Percentiles rank a stretch among this genome's conserved stretches.
Conservation (phyloP, 75 land plant species). For the Adiantum capillusveneris region DNA sequence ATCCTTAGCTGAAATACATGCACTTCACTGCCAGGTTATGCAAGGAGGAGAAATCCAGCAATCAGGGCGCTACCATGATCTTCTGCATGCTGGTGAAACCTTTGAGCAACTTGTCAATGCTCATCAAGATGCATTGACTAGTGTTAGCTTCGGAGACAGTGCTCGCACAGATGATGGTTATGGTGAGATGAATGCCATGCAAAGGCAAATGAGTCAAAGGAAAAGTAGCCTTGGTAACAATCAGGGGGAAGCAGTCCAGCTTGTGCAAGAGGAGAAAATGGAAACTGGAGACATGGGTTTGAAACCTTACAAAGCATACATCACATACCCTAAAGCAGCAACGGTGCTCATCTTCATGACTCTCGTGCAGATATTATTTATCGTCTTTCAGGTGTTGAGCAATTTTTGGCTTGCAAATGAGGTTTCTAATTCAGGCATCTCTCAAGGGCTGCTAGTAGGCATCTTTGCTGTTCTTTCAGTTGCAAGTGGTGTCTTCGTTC, state of each 20-base stretch:
- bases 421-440: slow-evolving; percentile 19
- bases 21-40: slow-evolving; percentile 43
- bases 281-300: slow-evolving; percentile 53
- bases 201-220: slow-evolving; percentile 1
- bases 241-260: slow-evolving; percentile 32
- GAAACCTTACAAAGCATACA: slow-evolving; percentile 48
- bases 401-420: slow-evolving; percentile 67
- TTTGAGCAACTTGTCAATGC: slow-evolving; percentile 69
- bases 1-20: too few species aligned
- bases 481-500: slow-evolving; percentile 38
- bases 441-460: slow-evolving; percentile 29
- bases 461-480: slow-evolving; percentile 42
- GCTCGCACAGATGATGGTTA: neutral
- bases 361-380: slow-evolving; percentile 35
- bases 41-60: slow-evolving; percentile 52
- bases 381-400: slow-evolving; percentile 33
- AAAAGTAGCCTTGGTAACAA: slow-evolving; percentile 1
- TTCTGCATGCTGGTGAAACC: slow-evolving; percentile 42
- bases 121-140: slow-evolving; percentile 45
- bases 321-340: slow-evolving; percentile 31
- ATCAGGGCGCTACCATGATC: slow-evolving; percentile 53
- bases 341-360: slow-evolving; percentile 11
- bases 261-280: slow-evolving; percentile 57
- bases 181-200: neutral
- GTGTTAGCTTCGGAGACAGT: slow-evolving; percentile 5